phyloP scores from a whole-genome alignment of 169 alveolate species.

The Plasmodium berghei region DNA sequence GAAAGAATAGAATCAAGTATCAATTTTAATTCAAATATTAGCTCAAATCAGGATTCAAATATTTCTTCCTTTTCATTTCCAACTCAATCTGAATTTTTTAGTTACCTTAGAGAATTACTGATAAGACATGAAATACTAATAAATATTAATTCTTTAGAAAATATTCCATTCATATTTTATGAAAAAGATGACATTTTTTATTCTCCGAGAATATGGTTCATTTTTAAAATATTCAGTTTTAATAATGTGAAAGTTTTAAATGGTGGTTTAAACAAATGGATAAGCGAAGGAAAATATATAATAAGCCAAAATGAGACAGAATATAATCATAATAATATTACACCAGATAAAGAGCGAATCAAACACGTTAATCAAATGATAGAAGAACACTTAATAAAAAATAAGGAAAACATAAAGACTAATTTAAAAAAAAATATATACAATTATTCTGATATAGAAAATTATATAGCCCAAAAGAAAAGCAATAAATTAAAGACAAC shows the following conservation, averaged over 20 bases:
- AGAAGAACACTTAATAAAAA: conserved; percentile 38
- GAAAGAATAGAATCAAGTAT: conserved; percentile 67
- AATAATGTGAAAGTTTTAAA: conserved; percentile 46
- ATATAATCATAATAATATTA: too few species aligned
- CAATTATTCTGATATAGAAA: conserved; percentile 52
- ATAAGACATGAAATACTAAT: conserved; percentile 9
- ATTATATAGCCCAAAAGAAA: conserved; percentile 15
- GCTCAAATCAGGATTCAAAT: conserved; percentile 31
- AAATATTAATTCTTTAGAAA: conserved; percentile 23
- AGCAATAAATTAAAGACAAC: conserved; percentile 1
- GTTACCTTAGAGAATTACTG: conserved; percentile 21
- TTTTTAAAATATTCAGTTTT: conserved; percentile 52
- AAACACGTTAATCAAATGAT: conserved; percentile 10
- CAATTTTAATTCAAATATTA: conserved; percentile 22
- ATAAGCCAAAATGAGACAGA: background rate
- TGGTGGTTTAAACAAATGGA: conserved; percentile 75
- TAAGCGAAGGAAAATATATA: conserved; percentile 28
- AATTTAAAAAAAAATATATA: conserved; percentile 34
- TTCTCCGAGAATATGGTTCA: conserved; percentile 69
- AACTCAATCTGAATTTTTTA: conserved; percentile 41
- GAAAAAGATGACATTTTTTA: conserved; percentile 67
- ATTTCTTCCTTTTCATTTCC: conserved; percentile 66
- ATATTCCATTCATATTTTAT: conserved; percentile 46
- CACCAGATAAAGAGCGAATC: background rate
- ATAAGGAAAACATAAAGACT: conserved; percentile 8